These are phyloP conservation scores for Aspergillus quadricinctus DNA, from an alignment of 2,329 filamentous ascomycete genomes.

Conservation along the genomic window DNA sequence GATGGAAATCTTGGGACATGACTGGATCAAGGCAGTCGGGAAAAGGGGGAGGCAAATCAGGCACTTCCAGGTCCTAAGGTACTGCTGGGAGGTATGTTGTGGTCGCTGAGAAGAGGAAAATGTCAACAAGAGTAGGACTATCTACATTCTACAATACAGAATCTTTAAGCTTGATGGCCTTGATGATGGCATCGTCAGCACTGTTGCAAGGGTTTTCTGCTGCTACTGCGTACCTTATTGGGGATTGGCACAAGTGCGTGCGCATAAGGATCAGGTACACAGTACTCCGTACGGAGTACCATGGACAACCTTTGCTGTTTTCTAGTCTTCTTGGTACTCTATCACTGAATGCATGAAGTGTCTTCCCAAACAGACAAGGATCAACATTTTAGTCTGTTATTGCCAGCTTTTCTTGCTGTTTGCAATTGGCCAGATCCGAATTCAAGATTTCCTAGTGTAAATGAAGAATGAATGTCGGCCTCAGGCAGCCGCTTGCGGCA, in stretches of 20 bases:
- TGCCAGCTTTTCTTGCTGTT: neutral
- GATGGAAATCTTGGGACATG: conserved; percentile 4
- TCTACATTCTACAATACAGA: neutral
- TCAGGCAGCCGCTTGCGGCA: neutral
- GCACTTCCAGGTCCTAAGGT: neutral
- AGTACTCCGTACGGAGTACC: too few relatives aligned
- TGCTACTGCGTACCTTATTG: neutral
- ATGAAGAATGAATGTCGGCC: neutral
- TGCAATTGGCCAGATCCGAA: neutral
- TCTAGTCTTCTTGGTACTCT: neutral
- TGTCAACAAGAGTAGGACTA: conserved; percentile 1
- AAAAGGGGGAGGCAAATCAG: conserved; percentile 13
- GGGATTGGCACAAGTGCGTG: neutral
- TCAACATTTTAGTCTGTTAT: neutral
- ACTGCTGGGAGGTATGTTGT: neutral
- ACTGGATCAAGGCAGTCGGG: conserved; percentile 6
- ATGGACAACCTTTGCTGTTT: neutral
- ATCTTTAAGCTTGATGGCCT: neutral
- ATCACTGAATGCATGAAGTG: neutral
- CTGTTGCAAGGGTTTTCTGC: neutral
- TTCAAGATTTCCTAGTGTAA: neutral
- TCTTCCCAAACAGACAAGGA: neutral
- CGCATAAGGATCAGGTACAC: neutral
- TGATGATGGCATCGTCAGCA: neutral
- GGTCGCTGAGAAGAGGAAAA: neutral